Conservation (phyloP, 2,329 filamentous ascomycete genomes). For the Penicillium nordicum region DNA sequence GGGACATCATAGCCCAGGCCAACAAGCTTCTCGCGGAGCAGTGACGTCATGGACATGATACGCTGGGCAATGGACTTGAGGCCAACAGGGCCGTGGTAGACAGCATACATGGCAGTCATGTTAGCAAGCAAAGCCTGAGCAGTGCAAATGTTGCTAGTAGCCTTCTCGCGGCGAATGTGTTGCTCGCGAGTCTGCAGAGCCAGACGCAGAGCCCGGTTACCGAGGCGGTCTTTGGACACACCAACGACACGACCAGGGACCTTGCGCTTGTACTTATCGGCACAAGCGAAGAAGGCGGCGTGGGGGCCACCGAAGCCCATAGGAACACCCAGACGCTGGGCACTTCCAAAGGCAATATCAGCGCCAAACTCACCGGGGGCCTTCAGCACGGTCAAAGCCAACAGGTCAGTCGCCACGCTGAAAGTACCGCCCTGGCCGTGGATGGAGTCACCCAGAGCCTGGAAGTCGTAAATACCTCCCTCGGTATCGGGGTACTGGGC, state of each 20-base stretch:
- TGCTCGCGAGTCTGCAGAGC: conserved; percentile 92
- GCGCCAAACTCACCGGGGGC: conserved; percentile 92
- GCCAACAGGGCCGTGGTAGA: conserved; percentile 86
- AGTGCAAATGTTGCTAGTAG: conserved; percentile 95
- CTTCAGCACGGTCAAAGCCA: conserved; percentile 81
- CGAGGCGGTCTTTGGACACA: conserved; percentile 84
- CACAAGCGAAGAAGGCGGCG: conserved; percentile 90
- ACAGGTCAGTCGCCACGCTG: conserved; percentile 82
- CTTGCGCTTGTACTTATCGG: conserved; percentile 88
- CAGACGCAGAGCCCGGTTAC: conserved; percentile 74
- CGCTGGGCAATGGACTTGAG: conserved; percentile 79
- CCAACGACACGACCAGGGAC: conserved; percentile 89
- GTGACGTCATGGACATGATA: conserved; percentile 66
- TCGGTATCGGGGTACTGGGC: conserved; percentile 94
- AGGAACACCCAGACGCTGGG: conserved; percentile 87
- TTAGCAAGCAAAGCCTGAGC: conserved; percentile 91
- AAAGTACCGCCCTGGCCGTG: conserved; percentile 76
- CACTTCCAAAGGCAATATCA: conserved; percentile 89
- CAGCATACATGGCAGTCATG: conserved; percentile 90
- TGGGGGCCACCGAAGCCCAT: conserved; percentile 93
- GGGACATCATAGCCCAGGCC: conserved; percentile 62
- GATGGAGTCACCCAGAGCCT: conserved; percentile 67
- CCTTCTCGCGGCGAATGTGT: conserved; percentile 93
- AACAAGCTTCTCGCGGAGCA: conserved; percentile 63
- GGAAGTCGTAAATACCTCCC: conserved; percentile 74